phyloP scores from a whole-genome alignment of 2,329 filamentous ascomycete genomes.

The Fusarium tupiense region DNA sequence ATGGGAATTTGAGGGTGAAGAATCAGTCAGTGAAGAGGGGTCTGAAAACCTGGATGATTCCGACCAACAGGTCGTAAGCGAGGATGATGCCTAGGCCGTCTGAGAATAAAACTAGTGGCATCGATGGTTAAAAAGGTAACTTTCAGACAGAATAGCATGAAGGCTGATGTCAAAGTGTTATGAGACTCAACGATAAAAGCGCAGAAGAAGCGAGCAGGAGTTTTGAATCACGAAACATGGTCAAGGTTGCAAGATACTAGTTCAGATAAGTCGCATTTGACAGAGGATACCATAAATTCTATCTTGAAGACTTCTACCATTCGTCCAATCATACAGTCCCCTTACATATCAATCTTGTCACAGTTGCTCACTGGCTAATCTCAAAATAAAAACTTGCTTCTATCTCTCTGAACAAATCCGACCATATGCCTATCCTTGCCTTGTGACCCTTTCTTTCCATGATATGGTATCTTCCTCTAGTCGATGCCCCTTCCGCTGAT shows the following conservation, averaged over 20 bases:
- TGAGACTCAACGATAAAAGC: background rate
- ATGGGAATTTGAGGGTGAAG: background rate
- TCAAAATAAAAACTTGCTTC: background rate
- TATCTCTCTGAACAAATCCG: background rate
- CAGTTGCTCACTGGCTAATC: background rate
- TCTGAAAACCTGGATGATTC: background rate
- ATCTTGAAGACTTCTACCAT: background rate
- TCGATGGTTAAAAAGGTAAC: too few relatives aligned
- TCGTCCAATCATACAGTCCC: background rate
- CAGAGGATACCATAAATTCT: background rate
- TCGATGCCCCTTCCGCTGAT: background rate
- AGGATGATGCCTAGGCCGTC: background rate
- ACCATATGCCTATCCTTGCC: background rate
- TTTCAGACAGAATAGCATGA: too few relatives aligned
- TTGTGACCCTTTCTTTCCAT: background rate
- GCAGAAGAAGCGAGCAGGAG: background rate
- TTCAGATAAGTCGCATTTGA: accelerated
- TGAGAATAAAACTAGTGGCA: background rate
- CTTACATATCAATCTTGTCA: background rate
- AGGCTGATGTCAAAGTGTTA: background rate
- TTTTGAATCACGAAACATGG: background rate
- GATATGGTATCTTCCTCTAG: background rate
- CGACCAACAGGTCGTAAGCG: background rate
- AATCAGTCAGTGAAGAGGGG: background rate
- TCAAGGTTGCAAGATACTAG: background rate